Evolutionary conservation across 768 basidiomycete genomes (phyloP), one percentile per base, ranked within the genome.

Genomic region (Trametes maxima): DNA sequence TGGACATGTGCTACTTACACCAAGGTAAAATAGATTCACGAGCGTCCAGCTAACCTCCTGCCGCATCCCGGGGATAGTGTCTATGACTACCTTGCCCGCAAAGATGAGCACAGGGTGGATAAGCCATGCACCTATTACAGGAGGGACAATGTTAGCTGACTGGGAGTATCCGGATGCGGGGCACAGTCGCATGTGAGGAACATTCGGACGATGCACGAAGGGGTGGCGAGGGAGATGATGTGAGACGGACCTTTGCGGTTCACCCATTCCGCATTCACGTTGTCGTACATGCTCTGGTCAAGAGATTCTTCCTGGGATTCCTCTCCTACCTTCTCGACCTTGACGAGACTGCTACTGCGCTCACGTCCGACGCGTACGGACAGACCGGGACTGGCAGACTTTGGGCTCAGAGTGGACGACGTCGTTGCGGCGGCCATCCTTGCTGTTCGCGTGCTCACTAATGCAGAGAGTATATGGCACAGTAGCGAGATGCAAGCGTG

Each of bases 41-140:
- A 94, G 78, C 10, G 95, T 96, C 97, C 97, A 99, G 72, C 94
- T 94, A 47, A 94, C 79, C 77, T 98, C 87, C 73, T 93, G 94
- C 7, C 88, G 89, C 85, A 98, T 94, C 33, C 94, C 93, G 0
- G 97, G 97, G 45, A 98, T 81, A 17, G 90, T 90, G 78, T 98
- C 96, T 69, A 99, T 85, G 68, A 95, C 82, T 65, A 98, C 83
- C 78, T 98, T 99, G 57, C 92, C 94, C 22, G 85, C 76, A 54
- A 91, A 81, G 69, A 99, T 94, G 70, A 99, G 86, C 42, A 98
- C 88, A 57, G 95, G 85, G 73, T 99, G 97, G 62, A 99, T 98
- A 67, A 96, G 77, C 97, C 97, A 99, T 67, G 97, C 95, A 60
- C 97, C 96, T 98, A 68, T 3, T 33, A 39, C 36, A 53, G 16